Conservation (phyloP, 768 basidiomycete genomes). For the Tephrocybe rancida region DNA sequence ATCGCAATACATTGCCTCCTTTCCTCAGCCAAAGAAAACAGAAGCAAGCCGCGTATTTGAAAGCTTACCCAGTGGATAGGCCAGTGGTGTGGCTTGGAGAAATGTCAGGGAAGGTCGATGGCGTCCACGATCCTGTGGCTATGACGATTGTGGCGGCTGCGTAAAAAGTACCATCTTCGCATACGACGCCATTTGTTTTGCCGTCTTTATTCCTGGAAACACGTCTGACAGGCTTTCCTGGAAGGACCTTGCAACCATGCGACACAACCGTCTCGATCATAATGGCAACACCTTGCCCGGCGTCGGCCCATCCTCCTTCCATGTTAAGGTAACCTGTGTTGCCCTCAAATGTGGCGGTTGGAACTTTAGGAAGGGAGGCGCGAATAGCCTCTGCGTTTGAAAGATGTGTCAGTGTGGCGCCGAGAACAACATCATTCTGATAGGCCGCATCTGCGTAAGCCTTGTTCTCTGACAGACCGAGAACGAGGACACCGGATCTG, state of each 20-base stretch:
- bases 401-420: slow-evolving; percentile 49
- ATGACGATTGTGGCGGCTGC: slow-evolving; percentile 66
- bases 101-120: slow-evolving; percentile 69
- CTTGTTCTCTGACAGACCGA: slow-evolving; percentile 37
- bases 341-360: slow-evolving; percentile 34
- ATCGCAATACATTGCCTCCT: slow-evolving; percentile 77
- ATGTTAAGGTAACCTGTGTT: slow-evolving; percentile 67
- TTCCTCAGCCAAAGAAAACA: slow-evolving; percentile 1
- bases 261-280: slow-evolving; percentile 57
- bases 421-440: slow-evolving; percentile 62
- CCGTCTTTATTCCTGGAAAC: slow-evolving; percentile 41
- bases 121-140: slow-evolving; percentile 85
- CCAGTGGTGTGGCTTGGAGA: slow-evolving; percentile 47
- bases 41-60: background rate
- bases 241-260: slow-evolving; percentile 60
- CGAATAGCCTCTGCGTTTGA: slow-evolving; percentile 41
- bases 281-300: slow-evolving; percentile 61
- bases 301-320: slow-evolving; percentile 86
- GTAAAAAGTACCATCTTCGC: slow-evolving; percentile 57
- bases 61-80: slow-evolving; percentile 78
- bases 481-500: slow-evolving; percentile 72
- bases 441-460: slow-evolving; percentile 57
- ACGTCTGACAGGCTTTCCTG: slow-evolving; percentile 57
- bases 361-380: slow-evolving; percentile 49
- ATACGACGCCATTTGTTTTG: slow-evolving; percentile 59